Percentiles rank a stretch among this genome's conserved stretches.
Conservation (phyloP, 1,284 basidiomycete species). For the Sporisorium sorghi region DNA sequence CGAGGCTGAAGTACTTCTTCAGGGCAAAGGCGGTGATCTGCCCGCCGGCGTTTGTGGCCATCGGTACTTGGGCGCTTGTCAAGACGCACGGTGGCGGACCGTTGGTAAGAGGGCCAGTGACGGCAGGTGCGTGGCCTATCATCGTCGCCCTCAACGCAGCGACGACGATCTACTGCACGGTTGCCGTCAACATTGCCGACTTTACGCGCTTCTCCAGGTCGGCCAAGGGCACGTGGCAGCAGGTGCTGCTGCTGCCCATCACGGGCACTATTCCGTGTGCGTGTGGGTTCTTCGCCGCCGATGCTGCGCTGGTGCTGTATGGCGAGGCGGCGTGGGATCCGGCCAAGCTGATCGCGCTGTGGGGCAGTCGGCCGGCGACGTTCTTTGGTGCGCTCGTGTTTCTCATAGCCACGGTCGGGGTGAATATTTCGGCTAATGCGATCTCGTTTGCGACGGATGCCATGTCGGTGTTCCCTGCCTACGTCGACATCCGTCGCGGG, state of each 20-base stretch:
- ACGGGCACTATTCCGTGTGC: conserved; percentile 32
- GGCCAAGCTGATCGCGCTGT: conserved; percentile 20
- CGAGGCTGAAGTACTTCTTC: conserved; percentile 30
- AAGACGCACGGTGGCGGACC: conserved; percentile 17
- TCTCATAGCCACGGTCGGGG: conserved; percentile 30
- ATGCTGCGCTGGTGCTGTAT: conserved; percentile 22
- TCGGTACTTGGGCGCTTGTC: conserved; percentile 30
- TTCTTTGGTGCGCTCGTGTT: conserved; percentile 34
- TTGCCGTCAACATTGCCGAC: conserved; percentile 35
- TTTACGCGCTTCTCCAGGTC: conserved; percentile 28
- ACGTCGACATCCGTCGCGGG: conserved; percentile 25
- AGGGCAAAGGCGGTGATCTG: conserved; percentile 27
- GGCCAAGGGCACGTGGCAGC: conserved; percentile 33
- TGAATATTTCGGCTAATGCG: conserved; percentile 32
- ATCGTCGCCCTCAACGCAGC: conserved; percentile 27
- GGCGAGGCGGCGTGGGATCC: conserved; percentile 34
- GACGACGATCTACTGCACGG: conserved; percentile 32
- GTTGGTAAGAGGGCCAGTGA: conserved; percentile 25
- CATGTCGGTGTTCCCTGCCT: conserved; percentile 25
- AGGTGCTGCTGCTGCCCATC: conserved; percentile 26
- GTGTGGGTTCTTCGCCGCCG: conserved; percentile 35
- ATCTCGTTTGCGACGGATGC: conserved; percentile 35
- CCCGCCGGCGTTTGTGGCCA: conserved; percentile 29
- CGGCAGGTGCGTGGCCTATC: conserved; percentile 30
- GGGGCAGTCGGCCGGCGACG: conserved; percentile 15